A percentile compares a stretch with the other conserved stretches of the same genome.
phyloP scores from a whole-genome alignment of 2,329 filamentous ascomycete genomes.

The Aspergillus novofumigatus region DNA sequence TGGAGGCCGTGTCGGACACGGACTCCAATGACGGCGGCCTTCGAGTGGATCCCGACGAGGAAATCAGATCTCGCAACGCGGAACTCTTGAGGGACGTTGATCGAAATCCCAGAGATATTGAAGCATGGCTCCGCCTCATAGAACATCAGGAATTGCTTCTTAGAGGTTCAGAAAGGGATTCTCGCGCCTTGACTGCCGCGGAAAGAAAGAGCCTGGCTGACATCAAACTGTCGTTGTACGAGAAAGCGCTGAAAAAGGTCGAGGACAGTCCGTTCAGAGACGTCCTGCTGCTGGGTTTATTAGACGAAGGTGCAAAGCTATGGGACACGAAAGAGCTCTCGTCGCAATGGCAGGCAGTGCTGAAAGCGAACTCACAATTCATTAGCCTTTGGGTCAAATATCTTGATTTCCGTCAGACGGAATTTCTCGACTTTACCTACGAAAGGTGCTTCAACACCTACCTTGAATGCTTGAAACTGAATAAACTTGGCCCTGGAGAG shows the following conservation, averaged over 20 bases:
- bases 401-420: slow-evolving; percentile 67
- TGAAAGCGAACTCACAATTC: slow-evolving; percentile 53
- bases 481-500: slow-evolving; percentile 16
- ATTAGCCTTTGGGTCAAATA: slow-evolving; percentile 69
- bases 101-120: slow-evolving; percentile 61
- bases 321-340: slow-evolving; percentile 64
- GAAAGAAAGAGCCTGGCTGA: slow-evolving; percentile 69
- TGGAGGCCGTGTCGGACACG: slow-evolving; percentile 48
- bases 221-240: slow-evolving; percentile 74
- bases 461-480: slow-evolving; percentile 52
- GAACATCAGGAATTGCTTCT: slow-evolving; percentile 70
- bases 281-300: slow-evolving; percentile 61
- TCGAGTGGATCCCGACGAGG: slow-evolving; percentile 39
- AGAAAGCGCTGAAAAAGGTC: slow-evolving; percentile 66
- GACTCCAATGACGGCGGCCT: slow-evolving; percentile 37
- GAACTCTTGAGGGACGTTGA: slow-evolving; percentile 62
- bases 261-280: slow-evolving; percentile 48
- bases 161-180: slow-evolving; percentile 34
- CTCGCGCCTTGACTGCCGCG: slow-evolving; percentile 48
- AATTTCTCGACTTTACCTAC: slow-evolving; percentile 63
- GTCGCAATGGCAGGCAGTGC: slow-evolving; percentile 62
- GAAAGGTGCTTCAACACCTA: slow-evolving; percentile 61
- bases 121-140: slow-evolving; percentile 75
- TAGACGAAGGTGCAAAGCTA: slow-evolving; percentile 68
- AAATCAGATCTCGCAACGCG: slow-evolving; percentile 42